phyloP scores from a whole-genome alignment of 257 asterid genomes.

The Capsicum chinense region DNA sequence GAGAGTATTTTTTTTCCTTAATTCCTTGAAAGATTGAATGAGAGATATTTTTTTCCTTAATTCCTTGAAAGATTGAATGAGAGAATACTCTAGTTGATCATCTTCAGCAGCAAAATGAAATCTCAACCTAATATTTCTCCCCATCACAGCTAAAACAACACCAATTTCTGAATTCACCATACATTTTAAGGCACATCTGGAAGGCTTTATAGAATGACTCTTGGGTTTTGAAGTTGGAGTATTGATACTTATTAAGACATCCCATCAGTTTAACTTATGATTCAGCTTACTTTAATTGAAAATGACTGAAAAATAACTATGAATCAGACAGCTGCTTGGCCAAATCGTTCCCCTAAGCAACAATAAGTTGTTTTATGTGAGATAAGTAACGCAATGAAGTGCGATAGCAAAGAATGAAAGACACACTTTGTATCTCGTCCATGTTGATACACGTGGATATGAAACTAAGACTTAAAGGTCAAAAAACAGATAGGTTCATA shows the following conservation, averaged over 20 bases:
- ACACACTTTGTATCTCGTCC: not conserved
- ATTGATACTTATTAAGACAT: constrained; percentile 51
- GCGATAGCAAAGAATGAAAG: not conserved
- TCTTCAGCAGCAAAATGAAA: constrained; percentile 78
- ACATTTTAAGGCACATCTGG: constrained; percentile 82
- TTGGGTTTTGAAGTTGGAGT: constrained; percentile 51
- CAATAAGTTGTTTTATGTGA: not conserved
- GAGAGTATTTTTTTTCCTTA: too few relatives aligned
- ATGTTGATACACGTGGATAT: not conserved
- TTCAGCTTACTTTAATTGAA: constrained; percentile 31
- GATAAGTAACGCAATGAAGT: not conserved
- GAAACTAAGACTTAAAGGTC: constrained; percentile 4
- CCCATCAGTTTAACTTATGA: constrained; percentile 51
- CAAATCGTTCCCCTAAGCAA: constrained; percentile 26
- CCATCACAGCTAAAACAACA: constrained; percentile 96
- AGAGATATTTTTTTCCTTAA: too few relatives aligned
- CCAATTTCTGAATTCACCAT: constrained; percentile 93
- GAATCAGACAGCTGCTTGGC: constrained; percentile 34
- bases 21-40: too few relatives aligned
- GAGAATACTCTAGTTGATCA: constrained; percentile 86
- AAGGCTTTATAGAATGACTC: constrained; percentile 47
- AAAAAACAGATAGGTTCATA: not conserved
- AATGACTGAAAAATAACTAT: constrained; percentile 33
- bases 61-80: constrained; percentile 35
- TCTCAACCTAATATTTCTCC: constrained; percentile 98